phyloP scores from a whole-genome alignment of 2,329 filamentous ascomycete genomes.

The Ophiosphaerella herpotricha region DNA sequence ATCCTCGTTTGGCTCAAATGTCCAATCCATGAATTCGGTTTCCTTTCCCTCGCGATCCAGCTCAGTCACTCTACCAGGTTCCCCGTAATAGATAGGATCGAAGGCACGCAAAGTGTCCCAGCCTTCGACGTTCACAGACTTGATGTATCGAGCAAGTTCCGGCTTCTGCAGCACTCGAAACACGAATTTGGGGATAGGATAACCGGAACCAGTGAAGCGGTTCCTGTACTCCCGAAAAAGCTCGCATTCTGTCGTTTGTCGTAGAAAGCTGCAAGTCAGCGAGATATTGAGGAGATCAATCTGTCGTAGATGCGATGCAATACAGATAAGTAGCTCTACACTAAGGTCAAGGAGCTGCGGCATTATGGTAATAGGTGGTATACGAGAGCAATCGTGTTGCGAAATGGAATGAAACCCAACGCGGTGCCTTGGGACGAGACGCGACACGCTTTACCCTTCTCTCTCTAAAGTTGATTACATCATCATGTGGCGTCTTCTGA shows the following conservation, averaged over 20 bases:
- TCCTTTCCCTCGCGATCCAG: too few relatives aligned
- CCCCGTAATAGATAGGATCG: background rate
- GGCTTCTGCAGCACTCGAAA: constrained; percentile 4
- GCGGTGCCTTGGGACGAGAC: too few relatives aligned
- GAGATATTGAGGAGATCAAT: constrained; percentile 19
- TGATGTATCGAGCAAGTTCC: constrained; percentile 7
- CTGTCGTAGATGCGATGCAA: constrained; percentile 12
- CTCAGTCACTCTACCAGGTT: too few relatives aligned
- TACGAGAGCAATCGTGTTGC: too few relatives aligned
- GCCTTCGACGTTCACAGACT: constrained; percentile 1
- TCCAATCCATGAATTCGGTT: too few relatives aligned
- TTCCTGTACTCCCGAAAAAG: constrained; percentile 18
- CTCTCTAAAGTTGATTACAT: too few relatives aligned
- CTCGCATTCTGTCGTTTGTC: constrained; percentile 10
- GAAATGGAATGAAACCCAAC: too few relatives aligned
- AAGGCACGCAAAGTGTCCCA: background rate
- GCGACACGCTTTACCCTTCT: too few relatives aligned
- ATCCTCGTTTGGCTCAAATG: too few relatives aligned
- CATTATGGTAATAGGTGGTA: too few relatives aligned
- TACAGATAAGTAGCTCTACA: constrained; percentile 14
- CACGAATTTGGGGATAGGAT: constrained; percentile 5
- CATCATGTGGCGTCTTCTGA: too few relatives aligned
- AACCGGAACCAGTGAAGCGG: background rate
- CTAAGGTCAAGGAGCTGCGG: constrained; percentile 5
- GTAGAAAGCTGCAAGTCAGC: constrained; percentile 13